Percentiles rank a stretch among this genome's conserved stretches.
phyloP scores from a whole-genome alignment of 1,139 yeast genomes.

The Debaryomyces sp. region DNA sequence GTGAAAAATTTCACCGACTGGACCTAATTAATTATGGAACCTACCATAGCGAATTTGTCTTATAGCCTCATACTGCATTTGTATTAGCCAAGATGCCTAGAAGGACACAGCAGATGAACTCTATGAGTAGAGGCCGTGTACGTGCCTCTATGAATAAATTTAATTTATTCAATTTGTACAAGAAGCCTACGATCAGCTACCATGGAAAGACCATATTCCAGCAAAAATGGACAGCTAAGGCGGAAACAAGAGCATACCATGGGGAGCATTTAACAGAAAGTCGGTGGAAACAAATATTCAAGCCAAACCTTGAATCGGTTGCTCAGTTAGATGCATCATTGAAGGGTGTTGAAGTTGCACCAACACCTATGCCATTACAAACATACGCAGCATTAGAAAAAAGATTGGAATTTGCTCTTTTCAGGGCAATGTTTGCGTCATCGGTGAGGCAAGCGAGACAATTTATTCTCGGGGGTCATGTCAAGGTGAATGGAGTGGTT shows the following conservation, averaged over 20 bases:
- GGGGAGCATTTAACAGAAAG: conserved; percentile 91
- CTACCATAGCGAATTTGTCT: background rate
- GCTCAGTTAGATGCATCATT: conserved; percentile 81
- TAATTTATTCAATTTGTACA: conserved; percentile 84
- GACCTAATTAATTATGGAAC: background rate
- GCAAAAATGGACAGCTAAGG: conserved; percentile 90
- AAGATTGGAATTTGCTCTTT: conserved; percentile 85
- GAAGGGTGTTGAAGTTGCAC: conserved; percentile 57
- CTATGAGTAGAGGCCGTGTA: conserved; percentile 70
- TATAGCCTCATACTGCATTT: background rate
- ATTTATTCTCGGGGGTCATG: conserved; percentile 80
- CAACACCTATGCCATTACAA: conserved; percentile 84
- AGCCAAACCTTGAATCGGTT: conserved; percentile 78
- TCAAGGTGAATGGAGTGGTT: conserved; percentile 77
- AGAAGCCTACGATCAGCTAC: conserved; percentile 58
- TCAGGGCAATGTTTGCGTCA: conserved; percentile 91
- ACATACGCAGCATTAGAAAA: conserved; percentile 87
- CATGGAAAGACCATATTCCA: conserved; percentile 70
- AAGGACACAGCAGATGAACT: conserved; percentile 58
- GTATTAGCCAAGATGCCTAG: conserved; percentile 53
- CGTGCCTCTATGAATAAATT: conserved; percentile 93
- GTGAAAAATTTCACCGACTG: conserved; percentile 8
- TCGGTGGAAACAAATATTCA: conserved; percentile 73
- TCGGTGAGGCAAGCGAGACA: conserved; percentile 94
- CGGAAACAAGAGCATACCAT: conserved; percentile 92